Percentiles rank a stretch among this genome's conserved stretches.
Evolutionary conservation across 768 basidiomycete genomes (phyloP).

Genomic region (Gelatoporia subvermispora): DNA sequence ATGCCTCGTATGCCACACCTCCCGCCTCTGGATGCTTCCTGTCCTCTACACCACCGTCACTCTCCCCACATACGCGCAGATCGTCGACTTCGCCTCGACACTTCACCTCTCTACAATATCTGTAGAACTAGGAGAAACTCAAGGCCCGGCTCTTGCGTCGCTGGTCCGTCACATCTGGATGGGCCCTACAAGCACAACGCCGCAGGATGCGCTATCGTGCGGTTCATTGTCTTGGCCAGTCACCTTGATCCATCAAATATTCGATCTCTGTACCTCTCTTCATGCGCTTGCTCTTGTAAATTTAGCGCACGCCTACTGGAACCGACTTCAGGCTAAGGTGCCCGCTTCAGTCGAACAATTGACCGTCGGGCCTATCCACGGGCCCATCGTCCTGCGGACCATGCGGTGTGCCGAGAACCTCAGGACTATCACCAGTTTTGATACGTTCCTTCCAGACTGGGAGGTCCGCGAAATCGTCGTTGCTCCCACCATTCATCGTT

Average conservation of each 20-base stretch:
- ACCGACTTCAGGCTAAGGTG: constrained; percentile 25
- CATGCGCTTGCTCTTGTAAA: constrained; percentile 26
- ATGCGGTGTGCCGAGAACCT: constrained; percentile 19
- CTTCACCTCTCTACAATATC: neutral
- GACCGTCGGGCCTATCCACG: constrained; percentile 32
- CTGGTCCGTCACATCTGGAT: constrained; percentile 29
- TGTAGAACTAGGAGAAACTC: neutral
- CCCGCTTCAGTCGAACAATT: constrained; percentile 28
- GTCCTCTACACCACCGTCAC: constrained; percentile 7
- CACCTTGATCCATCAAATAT: constrained; percentile 27
- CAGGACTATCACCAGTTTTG: constrained; percentile 27
- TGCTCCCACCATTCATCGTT: constrained; percentile 23
- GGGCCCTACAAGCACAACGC: constrained; percentile 16
- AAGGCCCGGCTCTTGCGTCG: neutral
- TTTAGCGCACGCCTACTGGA: constrained; percentile 29
- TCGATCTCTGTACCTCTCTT: constrained; percentile 25
- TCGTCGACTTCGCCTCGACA: constrained; percentile 7
- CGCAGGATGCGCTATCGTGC: constrained; percentile 26
- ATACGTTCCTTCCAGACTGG: constrained; percentile 31
- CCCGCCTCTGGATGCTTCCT: constrained; percentile 7
- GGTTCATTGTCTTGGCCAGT: constrained; percentile 27
- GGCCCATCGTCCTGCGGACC: constrained; percentile 24
- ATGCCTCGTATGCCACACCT: constrained; percentile 10
- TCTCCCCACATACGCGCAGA: constrained; percentile 6
- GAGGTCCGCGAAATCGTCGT: constrained; percentile 29